Evolutionary conservation across 83 land plant species (phyloP).

Genomic region (Isoetes engelmannii): DNA sequence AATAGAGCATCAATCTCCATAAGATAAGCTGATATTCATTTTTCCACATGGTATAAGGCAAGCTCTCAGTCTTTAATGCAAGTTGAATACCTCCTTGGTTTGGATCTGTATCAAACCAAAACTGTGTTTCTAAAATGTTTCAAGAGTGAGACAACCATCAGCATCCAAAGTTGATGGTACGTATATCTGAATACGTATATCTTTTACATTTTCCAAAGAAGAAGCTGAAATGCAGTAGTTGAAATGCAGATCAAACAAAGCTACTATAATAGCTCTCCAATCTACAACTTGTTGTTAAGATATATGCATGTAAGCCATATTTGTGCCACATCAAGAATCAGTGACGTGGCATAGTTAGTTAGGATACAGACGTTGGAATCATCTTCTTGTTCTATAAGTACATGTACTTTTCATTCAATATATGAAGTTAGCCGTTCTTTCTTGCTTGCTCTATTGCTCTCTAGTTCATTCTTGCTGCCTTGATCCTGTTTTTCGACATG

Average conservation of each 20-base stretch:
- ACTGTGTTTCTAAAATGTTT: background rate
- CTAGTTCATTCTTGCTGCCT: too few species aligned
- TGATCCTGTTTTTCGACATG: too few species aligned
- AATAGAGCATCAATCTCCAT: slow-evolving; percentile 3
- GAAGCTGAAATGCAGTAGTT: slow-evolving; percentile 9
- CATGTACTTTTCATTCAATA: too few species aligned
- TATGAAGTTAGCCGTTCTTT: too few species aligned
- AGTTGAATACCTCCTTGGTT: background rate
- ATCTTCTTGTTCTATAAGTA: too few species aligned
- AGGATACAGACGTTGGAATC: too few species aligned
- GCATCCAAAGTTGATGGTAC: background rate
- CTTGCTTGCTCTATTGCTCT: too few species aligned
- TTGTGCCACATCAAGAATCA: too few species aligned
- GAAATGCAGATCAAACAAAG: background rate
- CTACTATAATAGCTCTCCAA: slow-evolving; percentile 2
- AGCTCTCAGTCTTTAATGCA: background rate
- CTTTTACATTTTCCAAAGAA: background rate
- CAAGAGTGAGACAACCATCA: background rate
- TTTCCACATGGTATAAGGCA: background rate
- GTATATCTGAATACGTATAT: too few species aligned
- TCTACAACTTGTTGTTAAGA: too few species aligned
- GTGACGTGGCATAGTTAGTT: too few species aligned
- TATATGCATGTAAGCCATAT: too few species aligned
- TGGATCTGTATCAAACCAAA: slow-evolving; percentile 6
- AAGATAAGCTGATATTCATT: background rate